Evolutionary conservation across 2,329 filamentous ascomycete genomes (phyloP).

Genomic region (Lecanosticta acicola): DNA sequence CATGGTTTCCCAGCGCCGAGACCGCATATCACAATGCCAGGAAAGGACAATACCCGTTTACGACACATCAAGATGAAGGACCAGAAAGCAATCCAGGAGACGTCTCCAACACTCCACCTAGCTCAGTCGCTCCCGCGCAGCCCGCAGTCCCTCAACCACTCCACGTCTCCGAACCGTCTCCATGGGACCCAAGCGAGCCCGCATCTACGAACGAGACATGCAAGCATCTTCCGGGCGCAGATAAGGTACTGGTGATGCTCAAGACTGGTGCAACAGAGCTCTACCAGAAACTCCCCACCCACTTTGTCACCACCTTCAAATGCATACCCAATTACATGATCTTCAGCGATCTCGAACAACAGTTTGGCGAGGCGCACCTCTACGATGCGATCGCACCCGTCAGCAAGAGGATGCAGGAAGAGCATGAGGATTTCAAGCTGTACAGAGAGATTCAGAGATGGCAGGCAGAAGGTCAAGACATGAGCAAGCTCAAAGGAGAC

Average conservation of each 20-base stretch:
- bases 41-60: neutral
- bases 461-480: conserved; percentile 29
- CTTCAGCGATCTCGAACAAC: conserved; percentile 49
- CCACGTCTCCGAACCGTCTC: neutral
- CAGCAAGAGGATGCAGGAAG: conserved; percentile 21
- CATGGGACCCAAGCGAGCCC: no score
- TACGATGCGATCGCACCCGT: conserved; percentile 32
- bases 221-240: conserved; percentile 29
- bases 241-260: conserved; percentile 53
- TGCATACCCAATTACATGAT: conserved; percentile 44
- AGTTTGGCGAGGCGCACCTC: conserved; percentile 38
- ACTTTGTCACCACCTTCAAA: conserved; percentile 51
- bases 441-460: conserved; percentile 31
- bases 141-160: neutral
- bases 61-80: conserved; percentile 1
- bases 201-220: conserved; percentile 19
- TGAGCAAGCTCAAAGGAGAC: conserved; percentile 27
- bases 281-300: conserved; percentile 51
- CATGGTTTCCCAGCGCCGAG: conserved; percentile 20
- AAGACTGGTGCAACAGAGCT: conserved; percentile 57
- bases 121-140: neutral
- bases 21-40: conserved; percentile 5
- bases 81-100: conserved; percentile 1
- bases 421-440: conserved; percentile 32
- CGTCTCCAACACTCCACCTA: neutral